Conservation (phyloP, 257 asterid species). For the Asclepias syriaca region DNA sequence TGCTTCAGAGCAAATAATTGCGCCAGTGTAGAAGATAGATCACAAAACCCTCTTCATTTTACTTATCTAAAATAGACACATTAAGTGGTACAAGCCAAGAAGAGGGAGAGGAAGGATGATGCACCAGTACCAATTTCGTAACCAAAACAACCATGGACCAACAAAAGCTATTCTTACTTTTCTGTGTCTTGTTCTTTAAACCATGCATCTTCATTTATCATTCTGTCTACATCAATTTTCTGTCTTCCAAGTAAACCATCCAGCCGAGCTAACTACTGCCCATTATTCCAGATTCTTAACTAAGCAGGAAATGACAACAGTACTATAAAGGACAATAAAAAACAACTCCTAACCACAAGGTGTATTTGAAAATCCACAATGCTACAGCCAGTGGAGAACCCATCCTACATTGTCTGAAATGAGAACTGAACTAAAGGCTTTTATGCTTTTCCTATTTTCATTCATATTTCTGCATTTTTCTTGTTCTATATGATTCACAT, state of each 20-base stretch:
- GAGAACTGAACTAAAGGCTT: background rate
- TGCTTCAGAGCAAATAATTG: background rate
- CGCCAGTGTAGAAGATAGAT: background rate
- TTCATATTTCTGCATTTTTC: background rate
- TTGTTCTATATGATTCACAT: background rate
- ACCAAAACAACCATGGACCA: background rate
- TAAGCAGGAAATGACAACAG: background rate
- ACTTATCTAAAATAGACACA: background rate
- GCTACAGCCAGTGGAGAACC: background rate
- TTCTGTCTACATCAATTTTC: background rate
- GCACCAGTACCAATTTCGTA: background rate
- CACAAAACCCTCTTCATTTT: background rate
- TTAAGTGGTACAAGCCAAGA: background rate
- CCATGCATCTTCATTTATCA: background rate
- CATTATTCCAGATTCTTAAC: background rate
- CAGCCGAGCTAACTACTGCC: background rate
- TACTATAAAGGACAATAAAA: background rate
- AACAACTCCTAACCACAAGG: background rate
- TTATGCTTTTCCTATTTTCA: background rate
- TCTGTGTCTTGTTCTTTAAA: background rate
- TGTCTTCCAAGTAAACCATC: background rate
- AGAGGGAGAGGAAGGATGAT: background rate
- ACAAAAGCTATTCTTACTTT: background rate
- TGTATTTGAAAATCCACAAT: background rate
- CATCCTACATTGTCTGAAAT: background rate